These are phyloP conservation scores for Eucalyptus curtisii DNA, from an alignment of 345 rosid genomes.

Conservation along the genomic window DNA sequence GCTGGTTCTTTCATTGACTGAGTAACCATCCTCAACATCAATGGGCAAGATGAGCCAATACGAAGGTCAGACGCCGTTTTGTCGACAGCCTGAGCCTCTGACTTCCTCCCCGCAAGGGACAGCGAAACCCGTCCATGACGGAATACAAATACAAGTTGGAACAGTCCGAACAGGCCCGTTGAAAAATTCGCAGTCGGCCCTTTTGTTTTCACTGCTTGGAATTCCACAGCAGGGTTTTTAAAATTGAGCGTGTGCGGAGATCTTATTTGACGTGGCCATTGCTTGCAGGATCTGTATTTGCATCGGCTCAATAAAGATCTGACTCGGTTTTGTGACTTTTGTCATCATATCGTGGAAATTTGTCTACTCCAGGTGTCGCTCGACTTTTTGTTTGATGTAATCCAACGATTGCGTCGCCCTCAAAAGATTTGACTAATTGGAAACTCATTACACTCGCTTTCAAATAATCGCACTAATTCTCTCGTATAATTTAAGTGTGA, in stretches of 20 bases:
- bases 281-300: neutral
- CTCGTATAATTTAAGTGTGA: neutral
- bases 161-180: neutral
- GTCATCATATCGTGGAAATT: neutral
- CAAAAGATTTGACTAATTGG: neutral
- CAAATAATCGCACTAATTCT: neutral
- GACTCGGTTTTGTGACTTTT: neutral
- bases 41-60: neutral
- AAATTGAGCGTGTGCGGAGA: neutral
- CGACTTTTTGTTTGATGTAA: neutral
- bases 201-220: neutral
- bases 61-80: neutral
- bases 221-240: neutral
- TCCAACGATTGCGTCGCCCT: neutral
- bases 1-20: neutral
- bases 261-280: neutral
- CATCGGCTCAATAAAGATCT: neutral
- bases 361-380: neutral
- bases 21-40: neutral
- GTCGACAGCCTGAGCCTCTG: neutral
- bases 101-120: neutral
- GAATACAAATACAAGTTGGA: neutral
- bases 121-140: neutral
- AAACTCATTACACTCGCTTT: neutral
- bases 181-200: neutral